Conservation (phyloP, 2,329 filamentous ascomycete genomes). For the Bimuria novae-zelandiae region DNA sequence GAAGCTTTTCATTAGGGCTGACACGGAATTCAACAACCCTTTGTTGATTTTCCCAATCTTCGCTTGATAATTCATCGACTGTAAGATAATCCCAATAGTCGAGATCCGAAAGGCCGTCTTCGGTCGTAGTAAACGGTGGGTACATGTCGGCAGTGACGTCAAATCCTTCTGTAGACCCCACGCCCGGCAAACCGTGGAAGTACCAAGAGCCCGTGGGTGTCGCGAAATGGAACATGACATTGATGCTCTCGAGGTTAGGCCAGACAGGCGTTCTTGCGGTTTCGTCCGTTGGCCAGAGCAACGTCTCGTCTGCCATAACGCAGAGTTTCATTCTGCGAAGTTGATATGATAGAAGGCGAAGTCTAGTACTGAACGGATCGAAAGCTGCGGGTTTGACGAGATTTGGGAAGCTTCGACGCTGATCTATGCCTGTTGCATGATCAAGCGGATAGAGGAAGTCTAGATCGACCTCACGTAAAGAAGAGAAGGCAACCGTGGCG, state of each 20-base stretch:
- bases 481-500: too few species aligned
- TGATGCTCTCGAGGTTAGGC: background rate
- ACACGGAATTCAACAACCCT: background rate
- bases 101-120: background rate
- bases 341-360: background rate
- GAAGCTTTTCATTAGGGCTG: conserved; percentile 12
- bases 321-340: background rate
- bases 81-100: conserved; percentile 9
- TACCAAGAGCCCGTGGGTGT: background rate
- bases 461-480: background rate
- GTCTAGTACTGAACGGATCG: background rate
- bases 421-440: background rate
- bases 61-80: background rate
- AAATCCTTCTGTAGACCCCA: too few species aligned
- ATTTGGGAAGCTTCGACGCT: background rate
- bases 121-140: conserved; percentile 5
- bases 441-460: background rate
- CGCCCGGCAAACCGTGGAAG: conserved; percentile 2
- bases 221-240: background rate
- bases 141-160: too few species aligned
- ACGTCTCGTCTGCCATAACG: background rate
- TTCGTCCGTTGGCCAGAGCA: background rate
- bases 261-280: background rate
- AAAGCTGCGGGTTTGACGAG: background rate
- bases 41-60: too few species aligned